phyloP scores from a whole-genome alignment of 805 yeast genomes.

The Monosporozyma aquatica region DNA sequence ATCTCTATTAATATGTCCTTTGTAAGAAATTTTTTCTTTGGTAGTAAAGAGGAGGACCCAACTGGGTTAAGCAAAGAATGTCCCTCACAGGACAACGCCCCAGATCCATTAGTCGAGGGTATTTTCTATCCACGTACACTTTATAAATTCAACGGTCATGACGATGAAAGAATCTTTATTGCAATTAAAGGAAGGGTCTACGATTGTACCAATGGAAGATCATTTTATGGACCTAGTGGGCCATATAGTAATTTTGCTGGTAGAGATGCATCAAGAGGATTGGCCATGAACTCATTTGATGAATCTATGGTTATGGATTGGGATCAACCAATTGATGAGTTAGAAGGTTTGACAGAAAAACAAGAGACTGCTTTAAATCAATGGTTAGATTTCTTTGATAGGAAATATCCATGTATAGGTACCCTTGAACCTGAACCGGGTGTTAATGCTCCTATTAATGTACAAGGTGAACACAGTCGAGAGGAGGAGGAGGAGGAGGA shows the following conservation, averaged over 20 bases:
- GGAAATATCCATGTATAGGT: slow-evolving; percentile 79
- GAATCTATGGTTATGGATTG: slow-evolving; percentile 51
- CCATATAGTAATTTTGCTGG: slow-evolving; percentile 94
- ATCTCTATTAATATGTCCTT: slow-evolving; percentile 33
- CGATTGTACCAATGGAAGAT: slow-evolving; percentile 71
- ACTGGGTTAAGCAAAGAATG: slow-evolving; percentile 23
- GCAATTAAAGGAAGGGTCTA: slow-evolving; percentile 81
- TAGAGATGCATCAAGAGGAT: slow-evolving; percentile 87
- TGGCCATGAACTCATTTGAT: slow-evolving; percentile 84
- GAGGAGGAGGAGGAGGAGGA: not conserved
- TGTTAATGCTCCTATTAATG: slow-evolving; percentile 12
- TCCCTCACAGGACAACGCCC: slow-evolving; percentile 7
- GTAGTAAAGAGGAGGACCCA: slow-evolving; percentile 30
- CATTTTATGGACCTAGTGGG: slow-evolving; percentile 92
- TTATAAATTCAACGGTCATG: slow-evolving; percentile 70
- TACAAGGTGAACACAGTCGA: not conserved
- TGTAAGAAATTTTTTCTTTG: slow-evolving; percentile 26
- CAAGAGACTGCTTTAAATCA: slow-evolving; percentile 65
- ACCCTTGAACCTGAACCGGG: slow-evolving; percentile 42
- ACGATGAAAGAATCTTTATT: slow-evolving; percentile 69
- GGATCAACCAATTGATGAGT: slow-evolving; percentile 68
- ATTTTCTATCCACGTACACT: slow-evolving; percentile 67
- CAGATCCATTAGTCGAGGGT: slow-evolving; percentile 36
- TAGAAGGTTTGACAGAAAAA: slow-evolving; percentile 48
- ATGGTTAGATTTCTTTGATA: slow-evolving; percentile 78